Evolutionary conservation across 495 filamentous ascomycete species (phyloP).

Genomic region (Terfezia claveryi): DNA sequence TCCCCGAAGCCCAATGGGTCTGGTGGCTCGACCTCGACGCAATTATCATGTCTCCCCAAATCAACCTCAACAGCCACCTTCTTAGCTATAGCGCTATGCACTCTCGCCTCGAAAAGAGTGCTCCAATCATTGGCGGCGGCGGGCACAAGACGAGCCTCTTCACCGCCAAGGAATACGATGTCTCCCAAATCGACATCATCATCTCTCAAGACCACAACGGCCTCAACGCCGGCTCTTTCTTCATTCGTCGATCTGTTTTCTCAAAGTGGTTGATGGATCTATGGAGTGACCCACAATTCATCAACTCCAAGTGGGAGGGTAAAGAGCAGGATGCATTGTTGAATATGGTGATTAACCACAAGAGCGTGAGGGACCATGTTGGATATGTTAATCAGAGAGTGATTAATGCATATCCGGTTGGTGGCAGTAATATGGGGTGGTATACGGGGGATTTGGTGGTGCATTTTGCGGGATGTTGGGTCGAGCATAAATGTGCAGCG

Average conservation of each 20-base stretch:
- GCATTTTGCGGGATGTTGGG: slow-evolving; percentile 24
- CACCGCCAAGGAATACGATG: slow-evolving; percentile 7
- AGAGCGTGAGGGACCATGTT: slow-evolving; percentile 17
- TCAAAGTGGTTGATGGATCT: slow-evolving; percentile 18
- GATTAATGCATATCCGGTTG: slow-evolving; percentile 21
- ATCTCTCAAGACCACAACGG: slow-evolving; percentile 23
- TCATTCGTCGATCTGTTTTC: slow-evolving; percentile 20
- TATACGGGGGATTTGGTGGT: slow-evolving; percentile 20
- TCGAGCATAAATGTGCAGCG: slow-evolving; percentile 13
- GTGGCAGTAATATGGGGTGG: slow-evolving; percentile 18
- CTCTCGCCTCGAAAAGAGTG: slow-evolving; percentile 1
- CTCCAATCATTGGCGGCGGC: not conserved
- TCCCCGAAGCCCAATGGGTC: slow-evolving; percentile 22
- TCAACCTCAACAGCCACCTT: slow-evolving; percentile 11
- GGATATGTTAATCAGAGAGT: slow-evolving; percentile 18
- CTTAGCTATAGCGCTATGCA: slow-evolving; percentile 15
- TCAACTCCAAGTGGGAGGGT: slow-evolving; percentile 16
- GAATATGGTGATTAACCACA: slow-evolving; percentile 16
- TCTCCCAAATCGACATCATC: slow-evolving; percentile 20
- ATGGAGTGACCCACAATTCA: slow-evolving; percentile 20
- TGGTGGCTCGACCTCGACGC: slow-evolving; percentile 24
- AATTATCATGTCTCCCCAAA: slow-evolving; percentile 21
- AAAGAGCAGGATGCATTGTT: slow-evolving; percentile 20
- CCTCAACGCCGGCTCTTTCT: slow-evolving; percentile 22
- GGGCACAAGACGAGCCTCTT: not conserved